Evolutionary conservation across 305 asterid species (phyloP).

Genomic region (Fraxinus ornus): DNA sequence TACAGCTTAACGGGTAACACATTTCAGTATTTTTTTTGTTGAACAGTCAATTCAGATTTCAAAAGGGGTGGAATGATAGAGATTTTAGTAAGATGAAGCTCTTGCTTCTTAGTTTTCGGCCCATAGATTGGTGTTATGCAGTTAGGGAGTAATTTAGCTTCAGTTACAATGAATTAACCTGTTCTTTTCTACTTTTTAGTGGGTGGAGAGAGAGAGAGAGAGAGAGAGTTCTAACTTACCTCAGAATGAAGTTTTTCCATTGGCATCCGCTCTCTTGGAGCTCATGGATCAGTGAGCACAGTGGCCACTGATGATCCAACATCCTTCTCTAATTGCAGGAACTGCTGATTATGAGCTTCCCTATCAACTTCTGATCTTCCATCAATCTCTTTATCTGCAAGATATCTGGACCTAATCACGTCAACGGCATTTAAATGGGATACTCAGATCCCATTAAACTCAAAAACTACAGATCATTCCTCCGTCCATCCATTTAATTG

Average conservation of each 20-base stretch:
- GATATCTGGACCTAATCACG: constrained; percentile 16
- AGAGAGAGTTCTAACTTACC: constrained; percentile 35
- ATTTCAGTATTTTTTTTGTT: neutral
- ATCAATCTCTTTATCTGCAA: constrained; percentile 70
- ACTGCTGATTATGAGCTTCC: constrained; percentile 83
- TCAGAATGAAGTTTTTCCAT: constrained; percentile 89
- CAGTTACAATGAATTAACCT: neutral
- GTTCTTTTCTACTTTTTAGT: neutral
- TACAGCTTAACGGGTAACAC: neutral
- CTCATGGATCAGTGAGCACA: constrained; percentile 84
- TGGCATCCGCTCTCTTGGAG: constrained; percentile 97
- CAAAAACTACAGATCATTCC: neutral
- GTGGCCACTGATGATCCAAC: constrained; percentile 93
- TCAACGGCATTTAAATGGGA: neutral
- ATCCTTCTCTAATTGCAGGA: constrained; percentile 77
- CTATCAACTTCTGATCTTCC: constrained; percentile 70
- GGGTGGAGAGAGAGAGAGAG: neutral
- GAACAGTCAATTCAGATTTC: neutral
- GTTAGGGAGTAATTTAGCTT: neutral
- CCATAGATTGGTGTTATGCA: neutral
- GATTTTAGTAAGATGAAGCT: neutral
- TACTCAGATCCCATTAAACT: neutral
- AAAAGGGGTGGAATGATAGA: neutral
- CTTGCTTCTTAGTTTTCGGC: neutral
- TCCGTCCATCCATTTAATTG: neutral